Conservation (phyloP, 2,329 filamentous ascomycete genomes). For the Paecilomyces formosus region DNA sequence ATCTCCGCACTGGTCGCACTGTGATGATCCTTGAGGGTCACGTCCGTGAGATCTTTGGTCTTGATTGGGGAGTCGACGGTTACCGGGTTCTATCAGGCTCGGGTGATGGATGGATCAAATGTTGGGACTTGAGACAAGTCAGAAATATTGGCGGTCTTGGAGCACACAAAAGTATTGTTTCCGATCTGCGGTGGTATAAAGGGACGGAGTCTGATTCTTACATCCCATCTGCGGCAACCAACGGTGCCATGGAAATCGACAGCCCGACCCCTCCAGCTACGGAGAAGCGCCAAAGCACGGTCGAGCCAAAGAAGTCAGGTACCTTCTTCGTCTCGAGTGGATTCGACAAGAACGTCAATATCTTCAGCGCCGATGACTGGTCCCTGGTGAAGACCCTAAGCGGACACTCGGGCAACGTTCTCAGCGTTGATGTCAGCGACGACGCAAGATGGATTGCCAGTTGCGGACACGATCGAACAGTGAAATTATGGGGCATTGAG, state of each 20-base stretch:
- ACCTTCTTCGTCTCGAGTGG: conserved; percentile 88
- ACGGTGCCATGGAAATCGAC: conserved; percentile 45
- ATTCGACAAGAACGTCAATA: conserved; percentile 90
- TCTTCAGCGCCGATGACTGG: conserved; percentile 97
- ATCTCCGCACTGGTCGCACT: conserved; percentile 82
- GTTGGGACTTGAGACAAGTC: conserved; percentile 93
- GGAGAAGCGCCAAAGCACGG: conserved; percentile 11
- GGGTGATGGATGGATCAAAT: conserved; percentile 92
- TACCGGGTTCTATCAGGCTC: conserved; percentile 89
- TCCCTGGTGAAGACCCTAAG: conserved; percentile 76
- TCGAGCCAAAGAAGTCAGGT: conserved; percentile 73
- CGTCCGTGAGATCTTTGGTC: conserved; percentile 84
- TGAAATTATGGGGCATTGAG: conserved; percentile 92
- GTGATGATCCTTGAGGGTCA: conserved; percentile 94
- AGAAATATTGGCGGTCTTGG: conserved; percentile 76
- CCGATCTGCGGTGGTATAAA: conserved; percentile 90
- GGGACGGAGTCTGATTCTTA: conserved; percentile 67
- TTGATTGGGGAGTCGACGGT: conserved; percentile 89
- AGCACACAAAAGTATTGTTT: conserved; percentile 84
- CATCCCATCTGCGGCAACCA: conserved; percentile 52
- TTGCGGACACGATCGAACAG: conserved; percentile 86
- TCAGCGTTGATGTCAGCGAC: conserved; percentile 78
- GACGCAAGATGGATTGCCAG: conserved; percentile 91
- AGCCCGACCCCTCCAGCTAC: conserved; percentile 11
- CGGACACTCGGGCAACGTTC: conserved; percentile 85